These are phyloP conservation scores for Rachicladosporium sp. DNA, from an alignment of 2,329 filamentous ascomycete genomes.

Conservation along the genomic window DNA sequence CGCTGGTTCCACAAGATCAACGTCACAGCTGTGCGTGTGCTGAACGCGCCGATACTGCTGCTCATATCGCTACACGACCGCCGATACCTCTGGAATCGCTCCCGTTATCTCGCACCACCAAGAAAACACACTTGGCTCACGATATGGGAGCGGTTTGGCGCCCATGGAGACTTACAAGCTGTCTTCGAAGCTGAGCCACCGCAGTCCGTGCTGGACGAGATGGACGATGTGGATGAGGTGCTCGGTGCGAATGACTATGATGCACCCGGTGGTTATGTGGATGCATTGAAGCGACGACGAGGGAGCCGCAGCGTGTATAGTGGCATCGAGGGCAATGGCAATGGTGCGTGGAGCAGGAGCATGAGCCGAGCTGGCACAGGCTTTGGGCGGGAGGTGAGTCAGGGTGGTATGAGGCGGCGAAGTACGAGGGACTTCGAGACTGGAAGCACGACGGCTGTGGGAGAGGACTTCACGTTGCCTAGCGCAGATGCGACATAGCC, in stretches of 20 bases:
- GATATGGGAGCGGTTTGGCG: slow-evolving; percentile 59
- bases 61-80: slow-evolving; percentile 61
- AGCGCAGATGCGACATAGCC: too few species aligned
- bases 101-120: slow-evolving; percentile 22
- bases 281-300: slow-evolving; percentile 15
- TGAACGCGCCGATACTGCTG: slow-evolving; percentile 65
- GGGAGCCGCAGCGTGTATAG: slow-evolving; percentile 15
- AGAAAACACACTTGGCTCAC: slow-evolving; percentile 29
- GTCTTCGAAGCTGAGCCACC: slow-evolving; percentile 63
- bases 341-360: too few species aligned
- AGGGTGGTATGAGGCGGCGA: too few species aligned
- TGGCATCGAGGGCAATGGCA: too few species aligned
- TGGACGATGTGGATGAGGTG: slow-evolving; percentile 37
- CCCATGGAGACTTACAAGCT: slow-evolving; percentile 58
- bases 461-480: too few species aligned
- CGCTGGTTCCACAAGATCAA: slow-evolving; percentile 89
- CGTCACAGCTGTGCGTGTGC: slow-evolving; percentile 58
- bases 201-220: slow-evolving; percentile 35
- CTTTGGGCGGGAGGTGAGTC: too few species aligned
- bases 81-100: slow-evolving; percentile 49
- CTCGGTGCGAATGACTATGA: slow-evolving; percentile 32
- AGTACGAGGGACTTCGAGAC: too few species aligned
- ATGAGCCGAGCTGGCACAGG: too few species aligned
- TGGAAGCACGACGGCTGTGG: too few species aligned
- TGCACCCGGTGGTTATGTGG: slow-evolving; percentile 13